phyloP scores from a whole-genome alignment of 1,284 basidiomycete species.

The Cutaneotrichosporon dermatis region DNA sequence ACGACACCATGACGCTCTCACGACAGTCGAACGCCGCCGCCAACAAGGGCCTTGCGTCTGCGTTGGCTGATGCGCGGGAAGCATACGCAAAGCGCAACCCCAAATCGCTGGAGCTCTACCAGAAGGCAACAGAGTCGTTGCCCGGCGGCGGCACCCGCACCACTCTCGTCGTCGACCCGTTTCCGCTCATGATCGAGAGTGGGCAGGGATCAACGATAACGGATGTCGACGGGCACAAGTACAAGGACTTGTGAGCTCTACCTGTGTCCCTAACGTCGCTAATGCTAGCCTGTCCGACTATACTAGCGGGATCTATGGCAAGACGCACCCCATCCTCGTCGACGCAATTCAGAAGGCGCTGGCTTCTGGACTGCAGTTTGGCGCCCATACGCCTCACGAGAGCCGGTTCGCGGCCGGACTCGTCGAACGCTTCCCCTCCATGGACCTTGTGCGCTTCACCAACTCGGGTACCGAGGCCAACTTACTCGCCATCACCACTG shows the following conservation, averaged over 20 bases:
- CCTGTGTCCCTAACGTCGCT: too few species aligned
- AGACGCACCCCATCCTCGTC: conserved; percentile 23
- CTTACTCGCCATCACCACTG: conserved; percentile 52
- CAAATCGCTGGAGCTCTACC: conserved; percentile 10
- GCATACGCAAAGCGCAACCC: conserved; percentile 16
- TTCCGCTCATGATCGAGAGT: conserved; percentile 23
- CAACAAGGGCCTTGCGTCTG: neutral
- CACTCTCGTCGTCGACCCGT: conserved; percentile 26
- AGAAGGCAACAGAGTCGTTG: conserved; percentile 1
- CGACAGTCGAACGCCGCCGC: neutral
- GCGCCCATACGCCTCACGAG: conserved; percentile 26
- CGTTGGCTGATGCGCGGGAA: conserved; percentile 1
- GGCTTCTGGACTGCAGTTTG: conserved; percentile 25
- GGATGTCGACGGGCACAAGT: conserved; percentile 26
- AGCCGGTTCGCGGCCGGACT: conserved; percentile 19
- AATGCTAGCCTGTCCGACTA: conserved; percentile 32
- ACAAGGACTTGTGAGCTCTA: conserved; percentile 33
- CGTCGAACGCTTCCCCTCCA: conserved; percentile 25
- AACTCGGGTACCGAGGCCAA: conserved; percentile 51
- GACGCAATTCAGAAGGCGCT: conserved; percentile 21
- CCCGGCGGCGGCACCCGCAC: conserved; percentile 30
- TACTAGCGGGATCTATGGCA: conserved; percentile 30
- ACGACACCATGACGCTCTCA: neutral
- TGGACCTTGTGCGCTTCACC: conserved; percentile 37
- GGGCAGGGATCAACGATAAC: conserved; percentile 17